Evolutionary conservation across 192 early-diverging fungal species (phyloP), one percentile per base, ranked within the genome.

Genomic region (Backusella parvicylindrica): DNA sequence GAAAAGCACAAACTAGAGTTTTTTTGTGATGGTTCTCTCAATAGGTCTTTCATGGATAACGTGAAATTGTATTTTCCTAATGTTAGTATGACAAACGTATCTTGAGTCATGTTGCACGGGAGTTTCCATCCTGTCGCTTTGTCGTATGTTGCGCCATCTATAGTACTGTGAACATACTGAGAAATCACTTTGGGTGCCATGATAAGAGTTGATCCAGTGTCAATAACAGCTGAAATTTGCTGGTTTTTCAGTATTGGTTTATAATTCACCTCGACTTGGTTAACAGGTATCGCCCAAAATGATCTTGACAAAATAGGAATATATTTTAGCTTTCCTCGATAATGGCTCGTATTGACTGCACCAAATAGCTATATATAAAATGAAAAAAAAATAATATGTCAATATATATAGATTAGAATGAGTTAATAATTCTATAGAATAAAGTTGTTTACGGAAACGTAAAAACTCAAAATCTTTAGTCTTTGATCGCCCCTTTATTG

Each of bases 151-250:
- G 86, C 75, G 11, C 81, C 79, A 0, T 79, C 78, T 35, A 90
- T 86, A 6, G 26, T 64, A 6, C 50, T 47, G 72, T 90, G 86
- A 28, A 90, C 77, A 56, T 65, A 65, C 1, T 81, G 56, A 0
- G 83, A 70, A 15, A 84, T 71, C 0, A 35, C 60, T 8, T 76
- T 23, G 4, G 89, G 86, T 0, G 84, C 60, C 78, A 92, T 71
- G 56, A 87, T 75, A 1, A 86, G 72, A 4, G 87, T 84, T n/a
- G 89, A 88, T 11, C 89, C 89, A 18, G 87, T 89, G 64, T 90
- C 89, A 21, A 89, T 82, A 11, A 85, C 81, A 13, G 84, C 84
- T 28, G 53, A 26, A 2, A 53, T 26, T 0, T 15, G 21, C 11
- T 30, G 28, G 3, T n/a, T 35, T 26, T 38, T 67, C 7, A 38